Evolutionary conservation across 352 stramenopile species (phyloP).

Genomic region (Globisporangium spinosum): DNA sequence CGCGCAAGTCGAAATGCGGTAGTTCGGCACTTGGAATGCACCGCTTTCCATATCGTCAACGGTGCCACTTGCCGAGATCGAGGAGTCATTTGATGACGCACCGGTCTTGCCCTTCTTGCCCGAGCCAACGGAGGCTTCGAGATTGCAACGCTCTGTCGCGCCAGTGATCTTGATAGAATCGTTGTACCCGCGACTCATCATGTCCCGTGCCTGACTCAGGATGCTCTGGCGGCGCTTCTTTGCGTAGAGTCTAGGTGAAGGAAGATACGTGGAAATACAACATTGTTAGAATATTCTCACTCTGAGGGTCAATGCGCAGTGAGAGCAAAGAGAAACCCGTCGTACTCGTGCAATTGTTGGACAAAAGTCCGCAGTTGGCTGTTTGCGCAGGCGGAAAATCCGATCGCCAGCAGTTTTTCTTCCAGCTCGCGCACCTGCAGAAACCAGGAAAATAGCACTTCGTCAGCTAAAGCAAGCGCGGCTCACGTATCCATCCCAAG

Average conservation of each 20-base stretch:
- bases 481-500: neutral
- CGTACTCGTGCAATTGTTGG: slow-evolving; percentile 60
- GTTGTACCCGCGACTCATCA: slow-evolving; percentile 58
- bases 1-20: slow-evolving; percentile 48
- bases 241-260: slow-evolving; percentile 42
- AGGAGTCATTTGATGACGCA: slow-evolving; percentile 8
- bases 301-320: neutral
- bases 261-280: neutral
- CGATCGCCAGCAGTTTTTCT: slow-evolving; percentile 40
- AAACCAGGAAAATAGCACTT: neutral
- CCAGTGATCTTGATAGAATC: slow-evolving; percentile 57
- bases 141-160: slow-evolving; percentile 51
- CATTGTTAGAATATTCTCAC: neutral
- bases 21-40: slow-evolving; percentile 64
- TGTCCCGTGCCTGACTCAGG: slow-evolving; percentile 40
- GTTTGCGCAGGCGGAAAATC: slow-evolving; percentile 45
- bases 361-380: slow-evolving; percentile 58
- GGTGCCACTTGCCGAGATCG: slow-evolving; percentile 10
- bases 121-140: slow-evolving; percentile 32
- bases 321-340: neutral
- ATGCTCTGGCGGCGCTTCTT: slow-evolving; percentile 69
- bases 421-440: slow-evolving; percentile 47
- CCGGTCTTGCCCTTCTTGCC: slow-evolving; percentile 33
- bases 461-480: neutral
- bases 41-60: slow-evolving; percentile 41